Evolutionary conservation across 2,329 filamentous ascomycete species (phyloP).

Genomic region (Aspergillus proliferans): DNA sequence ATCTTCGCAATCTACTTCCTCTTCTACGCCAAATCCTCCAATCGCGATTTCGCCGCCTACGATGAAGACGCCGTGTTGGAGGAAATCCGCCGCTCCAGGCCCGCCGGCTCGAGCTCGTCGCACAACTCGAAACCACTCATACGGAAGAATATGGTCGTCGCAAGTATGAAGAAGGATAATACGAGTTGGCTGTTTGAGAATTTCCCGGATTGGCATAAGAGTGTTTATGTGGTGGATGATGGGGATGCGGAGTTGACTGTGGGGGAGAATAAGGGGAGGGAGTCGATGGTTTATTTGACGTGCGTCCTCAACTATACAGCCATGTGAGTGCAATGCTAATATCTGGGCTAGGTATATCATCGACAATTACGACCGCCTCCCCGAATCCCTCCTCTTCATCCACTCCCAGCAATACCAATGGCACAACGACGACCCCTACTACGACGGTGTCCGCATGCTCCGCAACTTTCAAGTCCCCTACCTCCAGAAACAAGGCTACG

Average conservation of each 20-base stretch:
- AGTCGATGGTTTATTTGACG: conserved; percentile 42
- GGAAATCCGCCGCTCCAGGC: not conserved
- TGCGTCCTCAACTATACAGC: conserved; percentile 15
- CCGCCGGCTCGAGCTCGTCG: not conserved
- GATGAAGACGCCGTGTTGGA: not conserved
- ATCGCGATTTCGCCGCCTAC: conserved; percentile 1
- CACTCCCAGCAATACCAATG: conserved; percentile 37
- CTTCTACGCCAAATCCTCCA: conserved; percentile 24
- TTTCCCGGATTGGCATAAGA: conserved; percentile 46
- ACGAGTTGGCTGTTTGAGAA: conserved; percentile 34
- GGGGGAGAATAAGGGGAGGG: conserved; percentile 38
- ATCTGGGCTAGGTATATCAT: conserved; percentile 33
- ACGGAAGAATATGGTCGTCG: conserved; percentile 32
- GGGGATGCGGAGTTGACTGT: conserved; percentile 44
- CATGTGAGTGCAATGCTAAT: not conserved
- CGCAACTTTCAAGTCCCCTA: conserved; percentile 44
- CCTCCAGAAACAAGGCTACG: conserved; percentile 46
- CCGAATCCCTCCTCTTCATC: conserved; percentile 37
- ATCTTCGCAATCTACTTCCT: conserved; percentile 27
- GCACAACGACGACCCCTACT: conserved; percentile 49
- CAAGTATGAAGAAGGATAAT: conserved; percentile 35
- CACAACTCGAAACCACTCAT: not conserved
- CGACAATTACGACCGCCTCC: conserved; percentile 37
- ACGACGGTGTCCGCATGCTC: conserved; percentile 46
- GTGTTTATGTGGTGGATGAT: conserved; percentile 52